Conservation (phyloP, 108 stramenopile genomes). For the Fistulifera solaris region DNA sequence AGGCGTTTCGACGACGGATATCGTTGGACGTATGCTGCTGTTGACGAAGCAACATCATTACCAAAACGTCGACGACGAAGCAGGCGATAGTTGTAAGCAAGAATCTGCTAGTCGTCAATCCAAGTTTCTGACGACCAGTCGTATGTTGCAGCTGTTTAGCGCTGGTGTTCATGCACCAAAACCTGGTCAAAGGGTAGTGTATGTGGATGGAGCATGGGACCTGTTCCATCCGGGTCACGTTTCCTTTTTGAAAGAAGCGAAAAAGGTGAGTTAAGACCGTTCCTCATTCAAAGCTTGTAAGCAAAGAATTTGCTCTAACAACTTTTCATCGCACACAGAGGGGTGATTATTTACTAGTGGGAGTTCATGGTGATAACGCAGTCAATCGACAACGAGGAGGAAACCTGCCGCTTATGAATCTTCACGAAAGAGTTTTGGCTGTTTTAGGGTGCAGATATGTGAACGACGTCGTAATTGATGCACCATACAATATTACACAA, state of each 20-base stretch:
- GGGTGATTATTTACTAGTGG: slow-evolving; percentile 97
- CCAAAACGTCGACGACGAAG: slow-evolving; percentile 11
- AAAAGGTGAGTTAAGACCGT: slow-evolving; percentile 36
- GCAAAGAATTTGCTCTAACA: no score
- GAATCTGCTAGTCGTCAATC: slow-evolving; percentile 31
- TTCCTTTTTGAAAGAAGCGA: slow-evolving; percentile 71
- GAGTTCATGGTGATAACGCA: slow-evolving; percentile 90
- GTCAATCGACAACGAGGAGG: slow-evolving; percentile 82
- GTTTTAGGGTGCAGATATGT: slow-evolving; percentile 90
- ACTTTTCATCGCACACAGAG: slow-evolving; percentile 23
- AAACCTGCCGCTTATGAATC: slow-evolving; percentile 78
- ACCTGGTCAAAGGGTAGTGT: slow-evolving; percentile 80
- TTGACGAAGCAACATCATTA: slow-evolving; percentile 87
- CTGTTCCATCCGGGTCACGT: slow-evolving; percentile 99
- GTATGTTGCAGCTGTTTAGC: slow-evolving; percentile 88
- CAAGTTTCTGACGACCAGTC: slow-evolving; percentile 88
- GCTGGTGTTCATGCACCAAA: slow-evolving; percentile 79
- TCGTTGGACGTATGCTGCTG: slow-evolving; percentile 97
- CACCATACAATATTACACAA: slow-evolving; percentile 78
- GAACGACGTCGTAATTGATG: slow-evolving; percentile 97
- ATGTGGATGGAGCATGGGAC: slow-evolving; percentile 98
- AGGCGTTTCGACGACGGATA: slow-evolving; percentile 98
- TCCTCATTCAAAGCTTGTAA: no score
- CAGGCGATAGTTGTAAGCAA: slow-evolving; percentile 5
- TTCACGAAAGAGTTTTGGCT: slow-evolving; percentile 91